Percentiles rank a stretch among this genome's conserved stretches.
These are phyloP conservation scores for Echinosophora koreensis DNA, from an alignment of 306 rosid species.

Conservation along the genomic window DNA sequence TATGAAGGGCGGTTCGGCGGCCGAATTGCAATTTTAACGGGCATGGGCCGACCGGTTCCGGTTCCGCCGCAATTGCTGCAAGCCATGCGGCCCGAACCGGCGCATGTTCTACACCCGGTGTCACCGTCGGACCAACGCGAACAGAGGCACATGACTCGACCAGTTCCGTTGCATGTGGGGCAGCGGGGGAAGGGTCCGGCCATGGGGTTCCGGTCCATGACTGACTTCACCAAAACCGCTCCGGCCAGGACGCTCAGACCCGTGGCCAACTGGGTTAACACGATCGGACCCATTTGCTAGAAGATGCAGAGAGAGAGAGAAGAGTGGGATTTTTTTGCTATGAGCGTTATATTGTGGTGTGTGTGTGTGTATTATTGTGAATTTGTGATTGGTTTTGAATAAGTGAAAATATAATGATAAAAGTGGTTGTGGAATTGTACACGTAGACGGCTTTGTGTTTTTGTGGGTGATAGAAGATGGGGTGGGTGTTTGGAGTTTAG, in stretches of 20 bases:
- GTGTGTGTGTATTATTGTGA: conserved; percentile 41
- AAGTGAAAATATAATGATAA: background rate
- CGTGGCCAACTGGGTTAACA: conserved; percentile 71
- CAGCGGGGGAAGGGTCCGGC: conserved; percentile 78
- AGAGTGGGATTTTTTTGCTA: conserved; percentile 3
- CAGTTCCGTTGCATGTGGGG: conserved; percentile 74
- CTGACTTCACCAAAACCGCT: conserved; percentile 73
- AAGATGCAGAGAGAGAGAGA: background rate
- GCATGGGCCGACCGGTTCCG: conserved; percentile 79
- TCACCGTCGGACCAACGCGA: conserved; percentile 88
- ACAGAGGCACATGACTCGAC: conserved; percentile 74
- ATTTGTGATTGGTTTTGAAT: background rate
- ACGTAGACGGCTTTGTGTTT: conserved; percentile 48
- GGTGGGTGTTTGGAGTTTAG: conserved; percentile 40
- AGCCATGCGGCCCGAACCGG: conserved; percentile 76
- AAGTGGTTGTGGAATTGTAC: conserved; percentile 60
- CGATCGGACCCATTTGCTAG: conserved; percentile 63
- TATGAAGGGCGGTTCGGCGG: conserved; percentile 53
- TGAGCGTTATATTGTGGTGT: conserved; percentile 20
- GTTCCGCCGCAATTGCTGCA: conserved; percentile 84
- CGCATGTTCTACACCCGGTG: conserved; percentile 71
- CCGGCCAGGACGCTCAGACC: conserved; percentile 83
- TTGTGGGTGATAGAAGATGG: conserved; percentile 47
- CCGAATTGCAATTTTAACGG: conserved; percentile 57
- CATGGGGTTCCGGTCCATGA: conserved; percentile 80